Percentiles rank a stretch among this genome's conserved stretches.
These are phyloP conservation scores for Microascus cirrosus DNA, from an alignment of 2,329 filamentous ascomycete species.

Conservation along the genomic window DNA sequence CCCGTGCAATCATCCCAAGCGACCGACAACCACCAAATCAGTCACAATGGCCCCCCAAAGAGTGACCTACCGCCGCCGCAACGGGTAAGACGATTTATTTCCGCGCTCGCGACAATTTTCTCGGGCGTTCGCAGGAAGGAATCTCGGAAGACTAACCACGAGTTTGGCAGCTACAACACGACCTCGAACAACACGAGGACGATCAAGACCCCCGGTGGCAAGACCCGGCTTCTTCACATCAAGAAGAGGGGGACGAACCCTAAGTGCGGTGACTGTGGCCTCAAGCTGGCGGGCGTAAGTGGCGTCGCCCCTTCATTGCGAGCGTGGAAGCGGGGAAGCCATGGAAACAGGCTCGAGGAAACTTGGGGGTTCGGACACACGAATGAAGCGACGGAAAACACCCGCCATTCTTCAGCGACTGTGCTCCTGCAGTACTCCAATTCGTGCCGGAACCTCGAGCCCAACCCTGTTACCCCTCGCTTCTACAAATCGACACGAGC, in stretches of 20 bases:
- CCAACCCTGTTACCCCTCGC: neutral
- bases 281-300: conserved; percentile 97
- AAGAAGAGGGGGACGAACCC: conserved; percentile 98
- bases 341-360: neutral
- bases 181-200: conserved; percentile 92
- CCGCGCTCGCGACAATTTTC: neutral
- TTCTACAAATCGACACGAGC: neutral
- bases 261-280: conserved; percentile 98
- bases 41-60: conserved; percentile 48
- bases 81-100: conserved; percentile 51
- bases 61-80: conserved; percentile 65
- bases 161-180: conserved; percentile 77
- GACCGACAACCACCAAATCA: conserved; percentile 23
- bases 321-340: neutral
- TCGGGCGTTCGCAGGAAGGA: neutral
- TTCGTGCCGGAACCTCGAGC: neutral
- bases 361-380: neutral
- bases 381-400: neutral
- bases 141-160: conserved; percentile 7
- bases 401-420: neutral
- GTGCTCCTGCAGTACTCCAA: neutral
- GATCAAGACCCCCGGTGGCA: conserved; percentile 92
- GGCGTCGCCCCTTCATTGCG: conserved; percentile 2
- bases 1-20: conserved; percentile 16
- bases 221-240: conserved; percentile 94